Evolutionary conservation across 768 basidiomycete species (phyloP), one percentile per base, ranked within the genome.

Genomic region (Artomyces pyxidatus): DNA sequence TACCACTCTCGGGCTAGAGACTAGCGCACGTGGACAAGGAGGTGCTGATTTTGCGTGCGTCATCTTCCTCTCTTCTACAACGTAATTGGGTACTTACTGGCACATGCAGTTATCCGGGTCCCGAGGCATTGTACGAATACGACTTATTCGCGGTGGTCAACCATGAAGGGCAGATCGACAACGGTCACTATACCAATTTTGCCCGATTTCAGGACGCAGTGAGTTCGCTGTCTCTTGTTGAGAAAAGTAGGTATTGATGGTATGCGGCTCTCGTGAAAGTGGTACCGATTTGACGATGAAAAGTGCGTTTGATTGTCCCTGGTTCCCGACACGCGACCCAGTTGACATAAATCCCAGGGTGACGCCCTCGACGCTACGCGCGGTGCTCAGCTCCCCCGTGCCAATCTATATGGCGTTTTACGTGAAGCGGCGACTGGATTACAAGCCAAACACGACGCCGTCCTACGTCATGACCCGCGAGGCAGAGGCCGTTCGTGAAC

Each of bases 331-430:
- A 37, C 45, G 44, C 23, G 48, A 32, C 29, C 38, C 45, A 47
- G 48, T 48, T 41, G 48, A 43, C 35, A 43, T 22, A 38, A 38
- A 46, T 30, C 41, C 21, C 59, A 86, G 85, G 65, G 89, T 94
- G 9, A 81, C 81, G 0, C 76, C 74, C 19, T 79, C 90, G 10
- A 83, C 72, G 22, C 72, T 93, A 19, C 72, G 75, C 7, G 75
- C 76, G 1, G 86, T 85, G 47, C 72, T 93, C 37, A 69, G 64
- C 22, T 28, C 44, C 2, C 46, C 49, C 42, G 89, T 90, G 17
- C 74, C 80, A 42, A 85, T 89, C 5, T 95, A 95, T 65, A 94
- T 95, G 92, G 89, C 90, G 54, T 93, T 94, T 69, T 96, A 95
- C 62, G 88, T 91, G 52, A 94, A 94, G 65, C 80, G 88, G 10